Conservation (phyloP, 2,329 filamentous ascomycete species). For the Clonostachys rhizophaga region DNA sequence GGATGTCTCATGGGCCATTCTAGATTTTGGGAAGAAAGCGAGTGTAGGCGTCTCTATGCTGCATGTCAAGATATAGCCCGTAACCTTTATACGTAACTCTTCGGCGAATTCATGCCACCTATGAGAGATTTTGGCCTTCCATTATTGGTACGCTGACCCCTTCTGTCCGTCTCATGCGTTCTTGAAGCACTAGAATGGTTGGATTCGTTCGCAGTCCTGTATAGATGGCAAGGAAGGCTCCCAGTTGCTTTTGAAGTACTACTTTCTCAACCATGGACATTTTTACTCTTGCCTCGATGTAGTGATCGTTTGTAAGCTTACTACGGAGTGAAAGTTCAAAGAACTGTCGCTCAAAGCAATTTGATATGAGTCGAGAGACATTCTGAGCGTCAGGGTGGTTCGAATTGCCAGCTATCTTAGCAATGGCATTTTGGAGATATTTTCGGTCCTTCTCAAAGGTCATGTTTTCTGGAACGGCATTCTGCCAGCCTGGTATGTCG, state of each 20-base stretch:
- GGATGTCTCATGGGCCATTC: no score
- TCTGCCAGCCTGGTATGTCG: not conserved
- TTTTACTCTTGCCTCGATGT: not conserved
- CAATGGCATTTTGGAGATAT: not conserved
- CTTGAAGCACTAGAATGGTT: no score
- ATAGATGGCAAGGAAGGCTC: not conserved
- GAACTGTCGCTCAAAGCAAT: not conserved
- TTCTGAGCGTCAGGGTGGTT: not conserved
- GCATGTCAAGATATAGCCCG: no score
- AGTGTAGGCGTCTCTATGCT: no score
- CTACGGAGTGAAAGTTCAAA: not conserved
- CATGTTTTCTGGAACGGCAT: not conserved
- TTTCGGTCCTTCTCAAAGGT: not conserved
- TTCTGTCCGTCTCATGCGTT: no score
- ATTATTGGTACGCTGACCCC: no score
- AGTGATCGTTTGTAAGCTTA: not conserved
- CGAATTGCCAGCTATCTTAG: not conserved
- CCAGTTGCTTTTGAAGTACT: not conserved
- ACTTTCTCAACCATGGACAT: not conserved
- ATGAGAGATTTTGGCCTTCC: no score
- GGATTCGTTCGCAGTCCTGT: not conserved
- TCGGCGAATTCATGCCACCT: no score
- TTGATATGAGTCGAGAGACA: not conserved
- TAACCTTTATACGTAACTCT: no score
- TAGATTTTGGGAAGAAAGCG: no score